These are phyloP conservation scores for Aureococcus anophagefferens DNA, from an alignment of 108 stramenopile species.

Conservation along the genomic window DNA sequence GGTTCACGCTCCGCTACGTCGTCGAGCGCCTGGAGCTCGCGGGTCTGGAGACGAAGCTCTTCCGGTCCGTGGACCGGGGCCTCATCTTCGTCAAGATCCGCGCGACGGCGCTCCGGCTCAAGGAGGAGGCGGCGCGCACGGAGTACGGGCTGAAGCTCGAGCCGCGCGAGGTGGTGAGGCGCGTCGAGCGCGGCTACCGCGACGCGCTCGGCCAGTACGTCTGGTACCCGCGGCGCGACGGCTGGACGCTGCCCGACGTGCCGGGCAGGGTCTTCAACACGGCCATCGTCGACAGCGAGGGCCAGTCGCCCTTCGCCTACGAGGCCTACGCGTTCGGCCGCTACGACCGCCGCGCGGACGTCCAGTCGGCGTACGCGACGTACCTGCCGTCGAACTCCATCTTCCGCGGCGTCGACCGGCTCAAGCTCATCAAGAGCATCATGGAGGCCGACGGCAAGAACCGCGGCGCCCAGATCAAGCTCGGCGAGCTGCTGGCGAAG, in stretches of 20 bases:
- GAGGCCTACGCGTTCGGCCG: slow-evolving; percentile 10
- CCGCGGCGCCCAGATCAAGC: neutral
- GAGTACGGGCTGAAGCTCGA: neutral
- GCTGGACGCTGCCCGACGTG: neutral
- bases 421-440: slow-evolving; percentile 5
- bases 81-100: slow-evolving; percentile 30
- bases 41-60: slow-evolving; percentile 8
- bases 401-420: neutral
- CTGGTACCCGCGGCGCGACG: neutral
- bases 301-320: slow-evolving; percentile 10
- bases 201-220: neutral
- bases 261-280: neutral
- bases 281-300: neutral
- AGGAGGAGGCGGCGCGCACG: slow-evolving; percentile 24
- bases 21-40: neutral
- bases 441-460: neutral
- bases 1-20: neutral
- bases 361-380: neutral
- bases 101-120: slow-evolving; percentile 22
- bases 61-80: neutral
- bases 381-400: neutral
- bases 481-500: slow-evolving; percentile 14
- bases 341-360: neutral
- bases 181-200: neutral
- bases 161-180: neutral